Evolutionary conservation across 2,329 filamentous ascomycete genomes (phyloP), one percentile per base, ranked within the genome.

Genomic region (Lachnellula arida): DNA sequence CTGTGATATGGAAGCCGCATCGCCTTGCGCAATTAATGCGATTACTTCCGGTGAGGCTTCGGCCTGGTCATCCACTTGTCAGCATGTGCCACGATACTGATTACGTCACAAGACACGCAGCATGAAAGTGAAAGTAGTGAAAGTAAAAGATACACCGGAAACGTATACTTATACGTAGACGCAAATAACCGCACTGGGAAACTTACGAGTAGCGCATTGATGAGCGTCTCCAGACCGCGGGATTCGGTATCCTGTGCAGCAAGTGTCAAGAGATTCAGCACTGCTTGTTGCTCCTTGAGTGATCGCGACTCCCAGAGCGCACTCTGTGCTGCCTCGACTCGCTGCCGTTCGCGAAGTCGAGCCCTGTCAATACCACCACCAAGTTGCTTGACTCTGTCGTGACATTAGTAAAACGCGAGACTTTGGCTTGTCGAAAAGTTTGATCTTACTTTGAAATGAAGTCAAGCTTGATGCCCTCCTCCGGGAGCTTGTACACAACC

Each of bases 401-500:
- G 39, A 46, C 46, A 49, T 64, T 58, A 65, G 61, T 48, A 46
- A 46, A 35, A 25, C 5, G 28, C 28, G 8, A 9, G 28, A 35
- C 4, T 22, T 35, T 43, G 17, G 14, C 19, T 23, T 11, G 34
- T 9, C 12, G 22, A 17, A 9, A 19, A 44, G n/a, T 8, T 49
- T 17, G 9, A 42, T 12, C 80, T 71, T 71, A 84, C 81, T 78
- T 76, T 57, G 81, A 63, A 40, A 96, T 83, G 70, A 96, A 91
- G 67, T 91, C 85, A 12, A 85, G 76, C 65, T 87, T 80, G 63
- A 91, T 77, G 37, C 85, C 84, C 65, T 77, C 77, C 58, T 84
- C 84, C 0, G 82, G 79, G 53, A 91, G 72, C 57, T 81, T 81
- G 69, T 86, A 86, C 22, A 83, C 75, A 28, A 81, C 79, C n/a